Evolutionary conservation across 164 flowering plant species (phyloP).

Genomic region (Platanus orientalis): DNA sequence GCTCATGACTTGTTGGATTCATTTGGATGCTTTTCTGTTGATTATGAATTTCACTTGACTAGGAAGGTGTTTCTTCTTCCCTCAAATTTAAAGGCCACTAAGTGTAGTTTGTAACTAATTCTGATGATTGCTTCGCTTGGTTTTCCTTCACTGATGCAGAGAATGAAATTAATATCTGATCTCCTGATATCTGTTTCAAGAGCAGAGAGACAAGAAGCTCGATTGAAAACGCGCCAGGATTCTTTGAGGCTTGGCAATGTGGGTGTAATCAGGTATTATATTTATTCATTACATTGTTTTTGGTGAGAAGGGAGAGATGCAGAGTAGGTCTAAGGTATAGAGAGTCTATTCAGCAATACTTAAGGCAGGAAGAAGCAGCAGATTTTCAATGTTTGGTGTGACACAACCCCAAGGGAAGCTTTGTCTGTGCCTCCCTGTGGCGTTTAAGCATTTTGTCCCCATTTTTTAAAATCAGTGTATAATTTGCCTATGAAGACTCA

Average conservation of each 20-base stretch:
- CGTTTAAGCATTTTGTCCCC: too few relatives aligned
- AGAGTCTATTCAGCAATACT: too few relatives aligned
- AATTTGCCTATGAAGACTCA: too few relatives aligned
- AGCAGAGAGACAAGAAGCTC: slow-evolving; percentile 95
- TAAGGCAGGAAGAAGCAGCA: too few relatives aligned
- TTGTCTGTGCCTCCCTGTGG: too few relatives aligned
- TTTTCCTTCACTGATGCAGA: slow-evolving; percentile 43
- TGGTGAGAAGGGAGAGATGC: neutral
- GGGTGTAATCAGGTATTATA: slow-evolving; percentile 74
- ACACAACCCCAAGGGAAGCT: too few relatives aligned
- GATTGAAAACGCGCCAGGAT: slow-evolving; percentile 91
- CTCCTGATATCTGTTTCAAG: slow-evolving; percentile 86
- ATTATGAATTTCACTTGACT: neutral
- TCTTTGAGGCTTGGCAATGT: slow-evolving; percentile 94
- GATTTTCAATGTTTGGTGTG: too few relatives aligned
- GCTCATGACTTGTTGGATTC: too few relatives aligned
- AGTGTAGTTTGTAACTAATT: neutral
- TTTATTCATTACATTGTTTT: slow-evolving; percentile 6
- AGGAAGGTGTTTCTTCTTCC: neutral
- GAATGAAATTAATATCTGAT: slow-evolving; percentile 82
- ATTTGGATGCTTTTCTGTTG: too few relatives aligned
- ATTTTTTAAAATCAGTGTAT: too few relatives aligned
- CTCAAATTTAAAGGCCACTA: too few relatives aligned
- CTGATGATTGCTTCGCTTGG: slow-evolving; percentile 5
- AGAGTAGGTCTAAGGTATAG: neutral